Evolutionary conservation across 176 grass and related monocot genomes (phyloP), one percentile per base, ranked within the genome.

Genomic region (Ensete ventricosum): DNA sequence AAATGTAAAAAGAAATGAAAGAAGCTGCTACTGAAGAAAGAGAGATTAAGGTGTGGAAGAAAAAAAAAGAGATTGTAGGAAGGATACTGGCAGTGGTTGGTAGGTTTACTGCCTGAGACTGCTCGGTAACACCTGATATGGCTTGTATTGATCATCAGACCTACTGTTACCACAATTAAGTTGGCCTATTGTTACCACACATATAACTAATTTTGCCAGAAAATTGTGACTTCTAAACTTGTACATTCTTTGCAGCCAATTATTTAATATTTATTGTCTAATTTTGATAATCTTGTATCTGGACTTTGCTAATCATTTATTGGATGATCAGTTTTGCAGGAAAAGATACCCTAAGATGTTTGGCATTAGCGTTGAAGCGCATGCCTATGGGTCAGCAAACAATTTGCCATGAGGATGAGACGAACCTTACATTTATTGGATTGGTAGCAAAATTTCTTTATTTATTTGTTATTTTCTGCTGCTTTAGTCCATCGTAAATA

Each of bases 361-460:
- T 98, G 79, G 95, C 95, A 76, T 86, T 98, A 78, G 95, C 95
- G 71, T 69, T 93, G 79, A 98, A 98, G 87, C 84, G 80, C 55
- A 98, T 98, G 88, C 90, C 95, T 62, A 69, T 73, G 73, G 95
- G 95, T 70, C 86, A 83, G 77, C 95, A 98, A 85, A 87, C 88
- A 83, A 83, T 98, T 82, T 82, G 65, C 66, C 82, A 91, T 81
- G 84, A 77, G 9, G 95, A 98, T 80, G 95, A 98, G 78, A 69
- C 84, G 77, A 90, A 93, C 54, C 86, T 98, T 54, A 98, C 95
- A 76, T 98, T 98, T 86, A 93, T 98, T 84, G 95, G 95, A 81
- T 73, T 98, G 88, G 95, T 98, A 91, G 76, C 73, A 19, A 29
- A 8, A 3, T 71, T 82, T 85, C 53, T 79, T 54, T 27, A 69